Evolutionary conservation across 345 rosid genomes (phyloP), one percentile per base, ranked within the genome.

Genomic region (Eucalyptus regnans): DNA sequence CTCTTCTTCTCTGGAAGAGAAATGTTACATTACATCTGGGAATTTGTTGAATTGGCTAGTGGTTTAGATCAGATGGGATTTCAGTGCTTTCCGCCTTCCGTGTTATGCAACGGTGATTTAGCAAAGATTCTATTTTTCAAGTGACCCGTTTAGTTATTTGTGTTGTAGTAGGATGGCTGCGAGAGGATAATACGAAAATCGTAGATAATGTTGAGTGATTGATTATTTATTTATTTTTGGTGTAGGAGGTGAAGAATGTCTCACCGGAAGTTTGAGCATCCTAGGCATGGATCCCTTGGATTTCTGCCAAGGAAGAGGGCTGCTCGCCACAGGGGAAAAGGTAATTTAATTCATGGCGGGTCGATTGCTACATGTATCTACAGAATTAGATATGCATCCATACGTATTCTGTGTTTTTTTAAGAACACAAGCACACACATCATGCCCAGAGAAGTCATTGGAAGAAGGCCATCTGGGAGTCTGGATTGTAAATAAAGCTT

Each of bases 201-300:
- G 23, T 37, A 20, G 23, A 37, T 37, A 10, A 76, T 76, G 83
- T 20, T 22, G 43, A 10, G 48, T 41, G 7, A 76, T 76, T 41
- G 48, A 2, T 76, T 76, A 5, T 76, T 13, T 37, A 5, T 20
- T 20, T 10, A 8, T 56, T 56, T 76, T 76, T 37, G 76, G 76
- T 14, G 83, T 50, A 86, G 87, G 66, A 54, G 68, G 87, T 7
- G 87, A 51, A 86, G 3, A 51, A 86, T 86, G 87, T 86, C 87
- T 54, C 87, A 86, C 87, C 44, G 87, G 87, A 86, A 86, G 48
- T 86, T 86, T 43, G 87, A 86, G 91, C 93, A 92, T 89, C 93
- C 93, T 12, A 91, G 93, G 84, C 93, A 92, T 48, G 93, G 93
- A 12, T 92, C 93, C 88, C 90, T 92, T 58, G 93, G 93, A 60